Conservation (phyloP, 495 filamentous ascomycete species). For the Neurospora sp. region DNA sequence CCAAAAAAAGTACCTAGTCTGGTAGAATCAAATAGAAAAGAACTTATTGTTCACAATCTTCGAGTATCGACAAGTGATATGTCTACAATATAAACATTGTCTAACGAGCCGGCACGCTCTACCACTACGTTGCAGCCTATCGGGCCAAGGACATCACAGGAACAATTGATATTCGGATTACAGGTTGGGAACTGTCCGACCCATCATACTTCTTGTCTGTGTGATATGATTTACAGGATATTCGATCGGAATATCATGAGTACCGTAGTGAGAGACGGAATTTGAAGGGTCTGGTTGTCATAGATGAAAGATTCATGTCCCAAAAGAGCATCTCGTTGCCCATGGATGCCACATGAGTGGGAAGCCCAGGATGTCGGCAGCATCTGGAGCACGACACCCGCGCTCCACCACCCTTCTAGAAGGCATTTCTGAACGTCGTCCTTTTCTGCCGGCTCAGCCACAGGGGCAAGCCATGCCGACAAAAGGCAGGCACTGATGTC, state of each 20-base stretch:
- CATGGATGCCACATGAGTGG: neutral
- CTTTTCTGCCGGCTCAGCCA: neutral
- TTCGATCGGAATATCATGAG: neutral
- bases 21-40: too few relatives aligned
- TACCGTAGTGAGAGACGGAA: neutral
- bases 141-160: neutral
- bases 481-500: neutral
- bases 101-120: too few relatives aligned
- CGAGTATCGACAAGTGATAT: too few relatives aligned
- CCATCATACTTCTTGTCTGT: neutral
- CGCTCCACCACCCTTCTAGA: neutral
- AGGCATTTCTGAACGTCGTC: too few relatives aligned
- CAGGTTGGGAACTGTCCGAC: neutral
- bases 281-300: neutral
- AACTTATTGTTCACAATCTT: too few relatives aligned
- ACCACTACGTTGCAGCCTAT: neutral
- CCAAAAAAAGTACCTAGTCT: too few relatives aligned
- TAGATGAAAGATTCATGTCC: neutral
- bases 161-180: neutral
- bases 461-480: neutral
- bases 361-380: too few relatives aligned
- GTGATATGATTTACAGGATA: neutral
- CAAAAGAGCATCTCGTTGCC: neutral
- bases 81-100: too few relatives aligned
- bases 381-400: neutral